phyloP scores from a whole-genome alignment of 2,329 filamentous ascomycete genomes.

The Pestalotiopsis sp. region DNA sequence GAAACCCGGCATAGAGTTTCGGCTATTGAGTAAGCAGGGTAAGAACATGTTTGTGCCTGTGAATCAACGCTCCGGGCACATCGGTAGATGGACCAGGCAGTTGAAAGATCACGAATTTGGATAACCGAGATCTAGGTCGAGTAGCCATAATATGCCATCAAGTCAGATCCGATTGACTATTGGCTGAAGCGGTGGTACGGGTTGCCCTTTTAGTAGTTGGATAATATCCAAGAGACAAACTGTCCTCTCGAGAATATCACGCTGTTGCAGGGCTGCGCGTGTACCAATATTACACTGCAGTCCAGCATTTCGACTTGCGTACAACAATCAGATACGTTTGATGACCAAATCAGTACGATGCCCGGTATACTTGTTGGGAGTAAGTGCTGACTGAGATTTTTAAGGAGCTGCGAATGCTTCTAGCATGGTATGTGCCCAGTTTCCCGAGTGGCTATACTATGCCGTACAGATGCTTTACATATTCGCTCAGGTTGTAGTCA shows the following conservation, averaged over 20 bases:
- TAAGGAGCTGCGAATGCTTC: not conserved
- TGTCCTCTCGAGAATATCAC: not conserved
- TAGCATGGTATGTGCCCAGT: not conserved
- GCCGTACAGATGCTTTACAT: conserved; percentile 5
- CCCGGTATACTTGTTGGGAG: not conserved
- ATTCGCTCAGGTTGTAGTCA: not conserved
- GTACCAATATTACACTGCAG: not conserved
- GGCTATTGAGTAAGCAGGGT: too few species aligned
- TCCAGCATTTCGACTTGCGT: not conserved
- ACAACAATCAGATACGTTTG: not conserved
- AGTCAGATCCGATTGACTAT: too few species aligned
- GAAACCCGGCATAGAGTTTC: too few species aligned
- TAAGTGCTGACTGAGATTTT: not conserved
- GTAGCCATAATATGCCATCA: too few species aligned
- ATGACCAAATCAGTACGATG: not conserved
- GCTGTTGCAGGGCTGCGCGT: not conserved
- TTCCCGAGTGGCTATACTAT: not conserved
- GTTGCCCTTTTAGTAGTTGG: too few species aligned
- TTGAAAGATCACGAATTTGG: too few species aligned
- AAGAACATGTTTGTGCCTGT: too few species aligned
- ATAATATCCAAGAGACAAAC: not conserved
- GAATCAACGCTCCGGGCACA: too few species aligned
- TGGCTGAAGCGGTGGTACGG: too few species aligned
- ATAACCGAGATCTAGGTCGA: too few species aligned
- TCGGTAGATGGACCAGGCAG: too few species aligned